Conservation (phyloP, 2,329 filamentous ascomycete genomes). For the Alternaria gaisen region DNA sequence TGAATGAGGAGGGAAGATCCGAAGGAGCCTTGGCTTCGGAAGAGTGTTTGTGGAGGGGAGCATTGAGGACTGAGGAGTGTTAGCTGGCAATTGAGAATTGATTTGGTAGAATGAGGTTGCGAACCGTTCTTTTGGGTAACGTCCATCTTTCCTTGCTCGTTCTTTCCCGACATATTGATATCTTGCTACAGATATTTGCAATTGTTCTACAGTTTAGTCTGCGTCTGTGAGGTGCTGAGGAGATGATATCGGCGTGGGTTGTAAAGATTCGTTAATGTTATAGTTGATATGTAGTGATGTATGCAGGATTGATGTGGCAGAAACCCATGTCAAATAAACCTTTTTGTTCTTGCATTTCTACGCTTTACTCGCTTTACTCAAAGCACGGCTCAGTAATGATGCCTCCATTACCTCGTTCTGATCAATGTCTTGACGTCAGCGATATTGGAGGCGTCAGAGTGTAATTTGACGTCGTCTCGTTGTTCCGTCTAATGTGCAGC, state of each 20-base stretch:
- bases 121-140: constrained; percentile 41
- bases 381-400: constrained; percentile 18
- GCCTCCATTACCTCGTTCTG: constrained; percentile 13
- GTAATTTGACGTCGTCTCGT: not conserved
- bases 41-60: constrained; percentile 38
- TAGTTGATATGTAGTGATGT: not conserved
- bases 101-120: not conserved
- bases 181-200: constrained; percentile 17
- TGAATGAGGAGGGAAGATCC: constrained; percentile 13
- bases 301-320: not conserved
- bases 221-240: not conserved
- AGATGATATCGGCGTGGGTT: not conserved
- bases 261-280: not conserved
- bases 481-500: not conserved
- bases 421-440: constrained; percentile 22
- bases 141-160: constrained; percentile 35
- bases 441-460: constrained; percentile 2
- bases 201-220: not conserved
- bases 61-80: constrained; percentile 28
- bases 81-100: not conserved
- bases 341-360: not conserved
- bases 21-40: constrained; percentile 7
- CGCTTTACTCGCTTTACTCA: constrained; percentile 1
- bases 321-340: not conserved
- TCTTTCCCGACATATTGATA: constrained; percentile 27